Evolutionary conservation across 2,329 filamentous ascomycete genomes (phyloP).

Genomic region (Diplodia intermedia): DNA sequence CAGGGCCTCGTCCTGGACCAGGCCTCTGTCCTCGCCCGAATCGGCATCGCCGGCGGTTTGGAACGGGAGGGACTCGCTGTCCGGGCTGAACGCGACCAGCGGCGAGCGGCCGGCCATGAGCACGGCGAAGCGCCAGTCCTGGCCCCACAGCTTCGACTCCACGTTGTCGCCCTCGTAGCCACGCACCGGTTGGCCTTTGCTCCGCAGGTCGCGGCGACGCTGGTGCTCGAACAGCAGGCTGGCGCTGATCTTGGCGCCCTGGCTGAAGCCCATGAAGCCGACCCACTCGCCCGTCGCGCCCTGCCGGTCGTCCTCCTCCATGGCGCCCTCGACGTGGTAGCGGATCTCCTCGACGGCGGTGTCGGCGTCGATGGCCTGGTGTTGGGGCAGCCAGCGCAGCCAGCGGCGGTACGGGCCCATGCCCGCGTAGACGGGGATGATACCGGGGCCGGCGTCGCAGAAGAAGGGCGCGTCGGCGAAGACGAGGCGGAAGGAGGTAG

Average conservation of each 20-base stretch:
- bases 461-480: slow-evolving; percentile 74
- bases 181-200: slow-evolving; percentile 38
- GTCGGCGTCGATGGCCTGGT: slow-evolving; percentile 61
- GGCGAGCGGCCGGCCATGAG: slow-evolving; percentile 68
- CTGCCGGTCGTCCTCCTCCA: slow-evolving; percentile 53
- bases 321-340: slow-evolving; percentile 54
- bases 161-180: slow-evolving; percentile 36
- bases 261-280: slow-evolving; percentile 58
- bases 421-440: slow-evolving; percentile 69
- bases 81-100: slow-evolving; percentile 57
- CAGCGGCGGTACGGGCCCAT: slow-evolving; percentile 70
- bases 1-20: slow-evolving; percentile 51
- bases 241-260: slow-evolving; percentile 57
- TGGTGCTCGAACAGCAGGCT: slow-evolving; percentile 65
- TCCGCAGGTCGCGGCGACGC: slow-evolving; percentile 47
- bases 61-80: slow-evolving; percentile 41
- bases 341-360: slow-evolving; percentile 55
- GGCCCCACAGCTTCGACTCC: slow-evolving; percentile 35
- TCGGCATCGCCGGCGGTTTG: slow-evolving; percentile 51
- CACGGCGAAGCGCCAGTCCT: slow-evolving; percentile 66
- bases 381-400: slow-evolving; percentile 68
- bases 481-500: slow-evolving; percentile 69
- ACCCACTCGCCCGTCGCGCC: slow-evolving; percentile 56
- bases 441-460: slow-evolving; percentile 66
- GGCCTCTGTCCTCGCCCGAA: slow-evolving; percentile 39